A percentile compares a stretch with the other conserved stretches of the same genome.
Conservation (phyloP, 2,329 filamentous ascomycete species). For the Aspergillus aculeatinus region DNA sequence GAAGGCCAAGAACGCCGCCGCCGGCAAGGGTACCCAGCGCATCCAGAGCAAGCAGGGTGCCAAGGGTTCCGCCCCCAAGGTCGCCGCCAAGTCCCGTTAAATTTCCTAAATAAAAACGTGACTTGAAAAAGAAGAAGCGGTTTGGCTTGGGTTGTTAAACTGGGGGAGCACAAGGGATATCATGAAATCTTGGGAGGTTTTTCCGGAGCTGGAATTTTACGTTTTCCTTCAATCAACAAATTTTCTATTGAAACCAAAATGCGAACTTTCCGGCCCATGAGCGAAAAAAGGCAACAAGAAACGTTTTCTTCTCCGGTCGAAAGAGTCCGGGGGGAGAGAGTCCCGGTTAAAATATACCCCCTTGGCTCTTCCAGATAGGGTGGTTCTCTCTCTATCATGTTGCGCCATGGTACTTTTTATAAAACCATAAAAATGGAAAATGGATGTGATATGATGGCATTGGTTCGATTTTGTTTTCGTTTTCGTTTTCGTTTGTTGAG, state of each 20-base stretch:
- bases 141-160: slow-evolving; percentile 27
- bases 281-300: slow-evolving; percentile 15
- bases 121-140: slow-evolving; percentile 20
- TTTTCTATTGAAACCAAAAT: slow-evolving; percentile 7
- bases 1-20: slow-evolving; percentile 90
- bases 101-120: slow-evolving; percentile 7
- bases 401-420: slow-evolving; percentile 21
- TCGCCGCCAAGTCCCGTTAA: slow-evolving; percentile 84
- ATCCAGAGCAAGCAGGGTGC: slow-evolving; percentile 96
- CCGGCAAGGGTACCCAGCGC: slow-evolving; percentile 72
- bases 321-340: neutral
- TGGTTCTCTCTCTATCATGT: slow-evolving; percentile 16
- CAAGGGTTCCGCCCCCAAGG: slow-evolving; percentile 85
- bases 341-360: neutral
- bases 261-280: slow-evolving; percentile 26
- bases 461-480: neutral
- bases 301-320: neutral
- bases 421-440: slow-evolving; percentile 25
- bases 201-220: slow-evolving; percentile 29
- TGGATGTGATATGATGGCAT: slow-evolving; percentile 28
- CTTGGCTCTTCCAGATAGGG: slow-evolving; percentile 17
- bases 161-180: slow-evolving; percentile 24
- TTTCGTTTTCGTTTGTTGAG: neutral
- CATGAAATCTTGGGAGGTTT: slow-evolving; percentile 24
- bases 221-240: slow-evolving; percentile 21